Evolutionary conservation across 2,329 filamentous ascomycete species (phyloP).

Genomic region (Xylaria sp.): DNA sequence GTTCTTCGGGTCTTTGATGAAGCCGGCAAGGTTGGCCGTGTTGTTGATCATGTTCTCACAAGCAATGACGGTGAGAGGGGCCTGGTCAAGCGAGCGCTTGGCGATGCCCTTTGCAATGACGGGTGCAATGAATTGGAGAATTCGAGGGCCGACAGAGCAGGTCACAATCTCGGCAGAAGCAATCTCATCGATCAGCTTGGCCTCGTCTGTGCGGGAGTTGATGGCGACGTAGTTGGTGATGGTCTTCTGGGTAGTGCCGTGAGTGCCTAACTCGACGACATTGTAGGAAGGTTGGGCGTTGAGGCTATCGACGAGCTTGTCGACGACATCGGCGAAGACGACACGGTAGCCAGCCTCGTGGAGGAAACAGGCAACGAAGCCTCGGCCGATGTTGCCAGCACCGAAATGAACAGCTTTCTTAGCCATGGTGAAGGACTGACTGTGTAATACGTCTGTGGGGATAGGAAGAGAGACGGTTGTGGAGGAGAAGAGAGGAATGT

Average conservation of each 20-base stretch:
- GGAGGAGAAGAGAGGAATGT: background rate
- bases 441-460: background rate
- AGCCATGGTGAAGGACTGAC: conserved; percentile 54
- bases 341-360: conserved; percentile 96
- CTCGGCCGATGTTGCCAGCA: conserved; percentile 85
- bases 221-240: conserved; percentile 97
- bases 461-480: background rate
- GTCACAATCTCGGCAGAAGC: conserved; percentile 90
- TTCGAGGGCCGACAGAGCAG: conserved; percentile 95
- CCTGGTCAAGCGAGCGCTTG: conserved; percentile 69
- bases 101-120: conserved; percentile 95
- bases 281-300: conserved; percentile 82
- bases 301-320: conserved; percentile 81
- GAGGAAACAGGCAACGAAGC: conserved; percentile 90
- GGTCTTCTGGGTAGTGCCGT: conserved; percentile 78
- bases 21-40: conserved; percentile 84
- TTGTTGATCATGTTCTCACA: conserved; percentile 98
- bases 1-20: conserved; percentile 81
- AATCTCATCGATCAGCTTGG: conserved; percentile 85
- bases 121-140: conserved; percentile 95
- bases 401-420: conserved; percentile 87
- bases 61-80: conserved; percentile 89
- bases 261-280: conserved; percentile 90
- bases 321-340: conserved; percentile 94
- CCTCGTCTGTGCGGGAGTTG: conserved; percentile 90